Conservation (phyloP, 2,329 filamentous ascomycete genomes). For the Neoscytalidium dimidiatum region DNA sequence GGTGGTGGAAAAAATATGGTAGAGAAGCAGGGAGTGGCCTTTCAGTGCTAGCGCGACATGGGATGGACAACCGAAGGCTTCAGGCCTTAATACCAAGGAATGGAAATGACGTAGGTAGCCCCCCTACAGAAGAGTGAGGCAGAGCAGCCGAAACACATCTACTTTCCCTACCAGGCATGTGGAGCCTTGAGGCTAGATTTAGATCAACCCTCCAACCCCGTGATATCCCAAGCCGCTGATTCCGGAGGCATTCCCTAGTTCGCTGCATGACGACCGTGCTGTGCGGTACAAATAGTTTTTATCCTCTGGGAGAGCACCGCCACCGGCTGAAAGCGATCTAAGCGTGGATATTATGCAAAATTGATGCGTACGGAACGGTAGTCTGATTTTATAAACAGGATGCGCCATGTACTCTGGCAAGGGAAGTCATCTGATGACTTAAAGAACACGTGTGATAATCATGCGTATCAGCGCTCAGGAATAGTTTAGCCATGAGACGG, state of each 20-base stretch:
- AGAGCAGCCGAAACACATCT: slow-evolving; percentile 1
- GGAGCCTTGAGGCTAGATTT: not conserved
- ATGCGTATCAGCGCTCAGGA: not conserved
- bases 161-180: slow-evolving; percentile 10
- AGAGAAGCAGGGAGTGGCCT: slow-evolving; percentile 75
- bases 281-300: not conserved
- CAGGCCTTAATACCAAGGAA: not conserved
- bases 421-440: not conserved
- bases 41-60: slow-evolving; percentile 65
- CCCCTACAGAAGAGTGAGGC: not conserved
- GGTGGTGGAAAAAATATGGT: slow-evolving; percentile 82
- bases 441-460: not conserved
- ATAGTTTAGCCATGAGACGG: too few species aligned
- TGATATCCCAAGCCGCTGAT: not conserved
- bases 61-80: not conserved
- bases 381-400: not conserved
- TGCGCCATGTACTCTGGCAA: slow-evolving; percentile 7
- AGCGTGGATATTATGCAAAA: not conserved
- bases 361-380: not conserved
- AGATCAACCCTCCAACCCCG: not conserved
- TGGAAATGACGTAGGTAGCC: not conserved
- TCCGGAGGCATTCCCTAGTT: too few species aligned
- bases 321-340: not conserved
- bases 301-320: not conserved
- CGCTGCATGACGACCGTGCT: not conserved